Percentiles rank a stretch among this genome's conserved stretches.
These are phyloP conservation scores for Tetradesmus lagerheimii DNA, from an alignment of 139 green algal species.

Conservation along the genomic window DNA sequence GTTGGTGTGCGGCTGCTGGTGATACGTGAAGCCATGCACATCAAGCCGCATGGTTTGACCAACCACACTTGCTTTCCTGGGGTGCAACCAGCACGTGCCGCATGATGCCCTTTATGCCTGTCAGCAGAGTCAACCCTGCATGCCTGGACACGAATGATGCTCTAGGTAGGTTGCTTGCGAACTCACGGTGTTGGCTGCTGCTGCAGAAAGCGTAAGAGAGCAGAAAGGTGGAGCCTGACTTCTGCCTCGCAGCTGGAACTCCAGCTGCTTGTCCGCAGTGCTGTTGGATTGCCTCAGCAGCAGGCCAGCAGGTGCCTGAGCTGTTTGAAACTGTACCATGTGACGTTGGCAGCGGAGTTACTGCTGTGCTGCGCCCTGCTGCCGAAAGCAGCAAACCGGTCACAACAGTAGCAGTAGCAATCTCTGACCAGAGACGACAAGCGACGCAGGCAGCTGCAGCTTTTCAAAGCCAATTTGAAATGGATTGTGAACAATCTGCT, in stretches of 20 bases:
- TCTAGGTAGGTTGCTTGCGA: background rate
- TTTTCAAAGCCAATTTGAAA: too few relatives aligned
- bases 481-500: too few relatives aligned
- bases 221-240: background rate
- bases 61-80: background rate
- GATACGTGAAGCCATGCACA: background rate
- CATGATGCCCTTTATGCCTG: background rate
- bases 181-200: conserved; percentile 37
- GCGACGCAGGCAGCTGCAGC: background rate
- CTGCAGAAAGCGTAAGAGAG: conserved; percentile 16
- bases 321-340: conserved; percentile 30
- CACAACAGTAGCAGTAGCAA: conserved; percentile 1
- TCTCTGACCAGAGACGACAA: background rate
- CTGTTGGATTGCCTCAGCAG: conserved; percentile 14
- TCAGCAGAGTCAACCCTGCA: background rate
- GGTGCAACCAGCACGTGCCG: background rate
- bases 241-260: conserved; percentile 24
- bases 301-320: background rate
- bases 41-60: background rate
- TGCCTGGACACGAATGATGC: background rate
- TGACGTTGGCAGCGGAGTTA: background rate
- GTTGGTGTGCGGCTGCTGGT: background rate
- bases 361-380: background rate
- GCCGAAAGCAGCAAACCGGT: background rate
- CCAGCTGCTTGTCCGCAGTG: background rate